phyloP scores from a whole-genome alignment of 305 asterid species.

The Fraxinus sp. region DNA sequence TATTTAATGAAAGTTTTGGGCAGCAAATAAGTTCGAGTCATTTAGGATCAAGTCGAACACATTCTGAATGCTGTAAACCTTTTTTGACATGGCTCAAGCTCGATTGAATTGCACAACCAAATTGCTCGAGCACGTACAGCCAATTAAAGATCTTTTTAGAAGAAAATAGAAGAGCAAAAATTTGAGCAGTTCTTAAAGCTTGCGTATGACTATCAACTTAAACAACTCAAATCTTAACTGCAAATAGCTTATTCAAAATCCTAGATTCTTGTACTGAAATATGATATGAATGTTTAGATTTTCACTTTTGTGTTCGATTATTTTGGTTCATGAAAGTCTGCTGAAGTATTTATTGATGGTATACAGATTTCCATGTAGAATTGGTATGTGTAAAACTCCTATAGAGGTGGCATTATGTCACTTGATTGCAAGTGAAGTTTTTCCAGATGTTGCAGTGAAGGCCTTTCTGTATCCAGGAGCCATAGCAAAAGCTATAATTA shows the following conservation, averaged over 20 bases:
- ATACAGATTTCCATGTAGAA: constrained; percentile 65
- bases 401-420: constrained; percentile 53
- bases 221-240: background rate
- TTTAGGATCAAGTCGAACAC: background rate
- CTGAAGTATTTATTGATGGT: background rate
- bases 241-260: background rate
- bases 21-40: background rate
- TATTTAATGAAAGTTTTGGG: background rate
- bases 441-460: constrained; percentile 49
- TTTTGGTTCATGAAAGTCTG: background rate
- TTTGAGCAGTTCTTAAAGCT: background rate
- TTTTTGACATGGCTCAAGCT: background rate
- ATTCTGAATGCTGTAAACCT: background rate
- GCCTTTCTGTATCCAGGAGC: constrained; percentile 68
- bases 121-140: background rate
- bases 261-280: background rate
- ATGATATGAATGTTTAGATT: background rate
- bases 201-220: background rate
- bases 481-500: constrained; percentile 35
- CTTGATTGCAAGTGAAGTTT: constrained; percentile 37
- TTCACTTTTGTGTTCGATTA: background rate
- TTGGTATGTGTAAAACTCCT: constrained; percentile 57
- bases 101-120: background rate
- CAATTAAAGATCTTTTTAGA: background rate
- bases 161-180: background rate